Conservation (phyloP, 192 early-diverging fungal species). For the Umbelopsis vinacea region DNA sequence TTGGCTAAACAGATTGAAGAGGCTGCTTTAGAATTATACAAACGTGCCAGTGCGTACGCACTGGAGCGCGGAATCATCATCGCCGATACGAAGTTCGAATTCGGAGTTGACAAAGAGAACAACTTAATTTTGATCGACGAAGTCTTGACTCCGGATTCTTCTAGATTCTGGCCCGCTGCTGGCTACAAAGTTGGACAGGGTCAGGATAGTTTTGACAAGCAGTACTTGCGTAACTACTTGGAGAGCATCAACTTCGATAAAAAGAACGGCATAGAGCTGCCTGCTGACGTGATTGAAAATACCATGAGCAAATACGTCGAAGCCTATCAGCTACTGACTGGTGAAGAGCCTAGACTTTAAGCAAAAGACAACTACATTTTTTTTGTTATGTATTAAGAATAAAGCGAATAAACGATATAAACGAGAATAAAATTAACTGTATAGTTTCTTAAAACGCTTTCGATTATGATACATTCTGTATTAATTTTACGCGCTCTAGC, state of each 20-base stretch:
- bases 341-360: constrained; percentile 64
- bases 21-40: constrained; percentile 81
- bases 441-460: too few relatives aligned
- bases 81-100: constrained; percentile 99
- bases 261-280: constrained; percentile 79
- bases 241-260: constrained; percentile 89
- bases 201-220: constrained; percentile 96
- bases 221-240: constrained; percentile 96
- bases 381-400: background rate
- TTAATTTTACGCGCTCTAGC: background rate
- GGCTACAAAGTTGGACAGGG: constrained; percentile 76
- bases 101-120: constrained; percentile 88
- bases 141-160: constrained; percentile 98
- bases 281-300: constrained; percentile 80
- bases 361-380: background rate
- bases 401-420: background rate
- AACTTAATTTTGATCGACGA: constrained; percentile 91
- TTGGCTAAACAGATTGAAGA: constrained; percentile 77
- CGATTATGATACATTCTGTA: background rate
- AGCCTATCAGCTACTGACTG: constrained; percentile 85
- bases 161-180: constrained; percentile 93
- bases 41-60: constrained; percentile 86
- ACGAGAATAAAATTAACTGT: background rate
- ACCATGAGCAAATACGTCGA: constrained; percentile 92
- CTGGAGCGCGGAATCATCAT: constrained; percentile 89